A percentile compares a stretch with the other conserved stretches of the same genome.
Conservation (phyloP, 345 rosid species). For the Populus simonii region DNA sequence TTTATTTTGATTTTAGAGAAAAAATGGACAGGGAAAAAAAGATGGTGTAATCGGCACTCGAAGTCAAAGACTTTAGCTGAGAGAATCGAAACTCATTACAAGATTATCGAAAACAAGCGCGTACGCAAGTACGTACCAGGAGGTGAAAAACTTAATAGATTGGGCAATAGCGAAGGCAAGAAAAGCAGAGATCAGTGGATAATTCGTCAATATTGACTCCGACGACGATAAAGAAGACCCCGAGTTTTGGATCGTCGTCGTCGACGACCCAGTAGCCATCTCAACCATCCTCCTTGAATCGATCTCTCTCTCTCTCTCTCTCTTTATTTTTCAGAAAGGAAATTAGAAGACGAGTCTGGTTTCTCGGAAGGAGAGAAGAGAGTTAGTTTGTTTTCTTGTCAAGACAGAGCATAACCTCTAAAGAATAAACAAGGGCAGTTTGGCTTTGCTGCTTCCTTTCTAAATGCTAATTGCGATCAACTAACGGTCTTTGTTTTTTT, state of each 20-base stretch:
- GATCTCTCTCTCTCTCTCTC: neutral
- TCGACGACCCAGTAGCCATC: constrained; percentile 25
- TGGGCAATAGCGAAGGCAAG: constrained; percentile 64
- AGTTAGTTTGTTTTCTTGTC: neutral
- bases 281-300: constrained; percentile 24
- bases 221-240: constrained; percentile 33
- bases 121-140: constrained; percentile 41
- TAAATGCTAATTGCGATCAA: neutral
- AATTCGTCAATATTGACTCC: constrained; percentile 45
- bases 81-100: neutral
- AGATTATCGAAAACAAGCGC: neutral
- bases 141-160: constrained; percentile 56
- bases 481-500: neutral
- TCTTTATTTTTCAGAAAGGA: neutral
- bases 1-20: too few species aligned
- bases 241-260: constrained; percentile 5
- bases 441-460: neutral
- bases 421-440: neutral
- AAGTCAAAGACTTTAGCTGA: neutral
- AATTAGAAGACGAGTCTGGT: neutral
- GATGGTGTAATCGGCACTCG: too few species aligned
- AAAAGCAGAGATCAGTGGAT: constrained; percentile 61
- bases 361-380: constrained; percentile 10
- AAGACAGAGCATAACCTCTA: too few species aligned
- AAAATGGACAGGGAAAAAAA: too few species aligned